Percentiles rank a stretch among this genome's conserved stretches.
Conservation (phyloP, 148 eudicot species). For the Tetragonia tetragonoides region DNA sequence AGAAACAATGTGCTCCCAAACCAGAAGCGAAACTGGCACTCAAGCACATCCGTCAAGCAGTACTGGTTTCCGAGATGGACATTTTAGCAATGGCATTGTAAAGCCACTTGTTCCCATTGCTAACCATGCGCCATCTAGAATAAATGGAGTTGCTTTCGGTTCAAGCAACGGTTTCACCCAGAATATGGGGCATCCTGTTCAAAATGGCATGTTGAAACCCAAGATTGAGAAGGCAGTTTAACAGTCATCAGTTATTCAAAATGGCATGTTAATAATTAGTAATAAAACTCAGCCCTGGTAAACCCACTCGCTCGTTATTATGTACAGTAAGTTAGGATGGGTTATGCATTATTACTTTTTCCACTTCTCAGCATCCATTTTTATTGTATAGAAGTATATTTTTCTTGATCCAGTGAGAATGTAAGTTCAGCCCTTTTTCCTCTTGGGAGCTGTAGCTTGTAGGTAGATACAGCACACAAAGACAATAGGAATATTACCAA, state of each 20-base stretch:
- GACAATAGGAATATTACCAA: neutral
- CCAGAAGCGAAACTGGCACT: conserved; percentile 20
- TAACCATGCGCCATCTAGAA: conserved; percentile 21
- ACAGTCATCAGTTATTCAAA: neutral
- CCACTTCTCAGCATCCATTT: neutral
- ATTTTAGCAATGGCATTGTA: conserved; percentile 17
- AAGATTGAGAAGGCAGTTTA: conserved; percentile 24
- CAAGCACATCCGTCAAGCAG: conserved; percentile 14
- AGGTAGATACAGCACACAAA: neutral
- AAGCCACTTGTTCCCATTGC: conserved; percentile 21
- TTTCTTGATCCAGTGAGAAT: too few relatives aligned
- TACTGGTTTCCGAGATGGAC: conserved; percentile 14
- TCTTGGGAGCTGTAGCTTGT: neutral
- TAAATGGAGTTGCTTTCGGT: conserved; percentile 16
- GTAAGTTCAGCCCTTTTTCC: neutral
- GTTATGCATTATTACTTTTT: neutral
- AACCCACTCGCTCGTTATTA: neutral
- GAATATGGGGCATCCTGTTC: neutral
- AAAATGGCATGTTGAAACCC: conserved; percentile 28
- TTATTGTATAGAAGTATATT: neutral
- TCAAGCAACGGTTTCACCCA: conserved; percentile 19
- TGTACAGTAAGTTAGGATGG: conserved; percentile 1
- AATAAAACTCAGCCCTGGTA: conserved; percentile 19
- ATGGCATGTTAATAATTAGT: neutral
- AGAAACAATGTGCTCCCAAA: conserved; percentile 35